A percentile compares a stretch with the other conserved stretches of the same genome.
phyloP scores from a whole-genome alignment of 768 basidiomycete species.

The Suillus occidentalis region DNA sequence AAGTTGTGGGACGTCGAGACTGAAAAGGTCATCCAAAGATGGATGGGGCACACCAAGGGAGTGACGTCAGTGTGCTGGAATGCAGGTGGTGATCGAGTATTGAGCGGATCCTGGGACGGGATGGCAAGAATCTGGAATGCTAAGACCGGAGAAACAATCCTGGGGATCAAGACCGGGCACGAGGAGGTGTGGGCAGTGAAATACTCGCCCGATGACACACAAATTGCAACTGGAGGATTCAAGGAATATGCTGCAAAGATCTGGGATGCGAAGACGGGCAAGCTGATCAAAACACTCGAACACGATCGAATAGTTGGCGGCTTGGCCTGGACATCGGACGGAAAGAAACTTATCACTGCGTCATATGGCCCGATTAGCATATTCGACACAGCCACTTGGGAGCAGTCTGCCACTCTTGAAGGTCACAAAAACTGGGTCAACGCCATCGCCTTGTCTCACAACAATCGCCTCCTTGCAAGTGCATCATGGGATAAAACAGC shows the following conservation, averaged over 20 bases:
- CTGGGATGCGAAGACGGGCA: not conserved
- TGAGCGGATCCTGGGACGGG: not conserved
- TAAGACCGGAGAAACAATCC: not conserved
- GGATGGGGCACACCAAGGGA: too few relatives aligned
- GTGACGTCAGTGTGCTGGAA: too few relatives aligned
- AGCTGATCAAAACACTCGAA: not conserved
- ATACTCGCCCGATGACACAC: not conserved
- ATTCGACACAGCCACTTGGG: not conserved
- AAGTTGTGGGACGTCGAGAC: too few relatives aligned
- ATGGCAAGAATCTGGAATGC: not conserved
- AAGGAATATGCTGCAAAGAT: not conserved
- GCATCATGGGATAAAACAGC: too few relatives aligned
- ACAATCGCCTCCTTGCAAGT: not conserved
- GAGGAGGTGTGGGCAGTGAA: not conserved
- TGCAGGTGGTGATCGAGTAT: not conserved
- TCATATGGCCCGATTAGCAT: too few relatives aligned
- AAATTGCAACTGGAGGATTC: not conserved
- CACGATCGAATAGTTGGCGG: rapidly evolving
- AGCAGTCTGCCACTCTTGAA: not conserved
- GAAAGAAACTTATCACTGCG: not conserved
- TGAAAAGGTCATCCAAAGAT: too few relatives aligned
- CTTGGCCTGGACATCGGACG: not conserved
- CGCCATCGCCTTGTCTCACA: too few relatives aligned
- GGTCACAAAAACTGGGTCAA: too few relatives aligned
- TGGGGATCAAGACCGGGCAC: not conserved